phyloP scores from a whole-genome alignment of 768 basidiomycete genomes.

The Pleurotus pulmonarius region DNA sequence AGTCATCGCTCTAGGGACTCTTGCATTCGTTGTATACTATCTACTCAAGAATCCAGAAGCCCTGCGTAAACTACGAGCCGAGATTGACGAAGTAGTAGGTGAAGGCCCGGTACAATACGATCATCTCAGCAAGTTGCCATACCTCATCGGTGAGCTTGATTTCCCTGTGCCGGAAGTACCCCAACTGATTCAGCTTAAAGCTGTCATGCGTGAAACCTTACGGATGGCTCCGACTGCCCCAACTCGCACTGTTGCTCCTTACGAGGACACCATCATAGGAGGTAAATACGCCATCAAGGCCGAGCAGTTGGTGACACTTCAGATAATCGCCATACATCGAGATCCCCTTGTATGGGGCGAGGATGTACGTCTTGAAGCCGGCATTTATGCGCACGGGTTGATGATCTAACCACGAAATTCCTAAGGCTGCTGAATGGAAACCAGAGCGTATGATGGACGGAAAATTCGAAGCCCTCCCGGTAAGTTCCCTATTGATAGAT shows the following conservation, averaged over 20 bases:
- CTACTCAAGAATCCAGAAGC: constrained; percentile 40
- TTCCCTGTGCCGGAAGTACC: neutral
- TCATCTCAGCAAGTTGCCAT: constrained; percentile 40
- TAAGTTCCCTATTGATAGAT: neutral
- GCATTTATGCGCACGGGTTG: neutral
- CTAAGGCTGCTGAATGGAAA: constrained; percentile 38
- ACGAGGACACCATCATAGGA: constrained; percentile 33
- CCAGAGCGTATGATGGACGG: constrained; percentile 48
- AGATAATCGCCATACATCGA: constrained; percentile 27
- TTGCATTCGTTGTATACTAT: constrained; percentile 40
- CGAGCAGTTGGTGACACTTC: constrained; percentile 22
- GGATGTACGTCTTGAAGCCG: constrained; percentile 29
- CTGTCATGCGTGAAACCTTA: constrained; percentile 34
- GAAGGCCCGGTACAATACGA: constrained; percentile 31
- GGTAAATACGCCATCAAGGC: constrained; percentile 38
- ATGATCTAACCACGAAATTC: neutral
- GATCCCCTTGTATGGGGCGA: constrained; percentile 47
- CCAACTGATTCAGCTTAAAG: constrained; percentile 14
- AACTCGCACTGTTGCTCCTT: constrained; percentile 25
- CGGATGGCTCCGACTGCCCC: constrained; percentile 37
- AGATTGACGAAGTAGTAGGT: constrained; percentile 44
- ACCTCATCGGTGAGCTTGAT: constrained; percentile 29
- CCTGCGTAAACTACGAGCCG: constrained; percentile 39
- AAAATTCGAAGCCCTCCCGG: constrained; percentile 43
- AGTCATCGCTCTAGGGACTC: constrained; percentile 27